Conservation (phyloP, 2,329 filamentous ascomycete genomes). For the Arthrobotrys sinensis region DNA sequence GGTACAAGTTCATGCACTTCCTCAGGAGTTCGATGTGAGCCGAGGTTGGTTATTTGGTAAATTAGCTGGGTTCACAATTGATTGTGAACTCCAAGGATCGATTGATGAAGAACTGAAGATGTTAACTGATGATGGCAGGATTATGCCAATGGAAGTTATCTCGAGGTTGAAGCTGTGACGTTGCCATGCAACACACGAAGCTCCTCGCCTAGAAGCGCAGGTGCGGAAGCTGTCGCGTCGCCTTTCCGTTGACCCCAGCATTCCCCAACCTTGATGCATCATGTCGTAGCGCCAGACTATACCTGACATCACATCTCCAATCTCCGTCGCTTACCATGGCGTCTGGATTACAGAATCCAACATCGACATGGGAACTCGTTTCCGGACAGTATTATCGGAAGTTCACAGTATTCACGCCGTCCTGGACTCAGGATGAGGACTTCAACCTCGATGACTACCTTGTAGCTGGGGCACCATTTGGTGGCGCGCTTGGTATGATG, state of each 20-base stretch:
- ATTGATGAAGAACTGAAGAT: neutral
- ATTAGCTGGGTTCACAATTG: neutral
- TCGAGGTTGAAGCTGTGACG: slow-evolving; percentile 33
- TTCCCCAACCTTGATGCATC: slow-evolving; percentile 38
- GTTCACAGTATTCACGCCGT: slow-evolving; percentile 89
- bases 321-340: slow-evolving; percentile 61
- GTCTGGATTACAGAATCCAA: slow-evolving; percentile 69
- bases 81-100: neutral
- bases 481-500: slow-evolving; percentile 86
- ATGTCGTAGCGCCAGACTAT: slow-evolving; percentile 55
- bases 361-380: slow-evolving; percentile 93
- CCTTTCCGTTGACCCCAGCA: slow-evolving; percentile 31
- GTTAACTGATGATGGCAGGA: neutral
- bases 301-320: slow-evolving; percentile 36
- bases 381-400: slow-evolving; percentile 97
- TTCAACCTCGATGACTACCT: slow-evolving; percentile 95
- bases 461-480: slow-evolving; percentile 91
- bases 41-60: neutral
- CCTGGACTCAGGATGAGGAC: slow-evolving; percentile 84
- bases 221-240: slow-evolving; percentile 52
- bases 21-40: neutral
- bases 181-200: slow-evolving; percentile 50
- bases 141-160: neutral
- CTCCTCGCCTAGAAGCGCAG: slow-evolving; percentile 29
- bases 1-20: slow-evolving; percentile 21